Evolutionary conservation across 306 rosid species (phyloP).

Genomic region (Corylus heterophylla): DNA sequence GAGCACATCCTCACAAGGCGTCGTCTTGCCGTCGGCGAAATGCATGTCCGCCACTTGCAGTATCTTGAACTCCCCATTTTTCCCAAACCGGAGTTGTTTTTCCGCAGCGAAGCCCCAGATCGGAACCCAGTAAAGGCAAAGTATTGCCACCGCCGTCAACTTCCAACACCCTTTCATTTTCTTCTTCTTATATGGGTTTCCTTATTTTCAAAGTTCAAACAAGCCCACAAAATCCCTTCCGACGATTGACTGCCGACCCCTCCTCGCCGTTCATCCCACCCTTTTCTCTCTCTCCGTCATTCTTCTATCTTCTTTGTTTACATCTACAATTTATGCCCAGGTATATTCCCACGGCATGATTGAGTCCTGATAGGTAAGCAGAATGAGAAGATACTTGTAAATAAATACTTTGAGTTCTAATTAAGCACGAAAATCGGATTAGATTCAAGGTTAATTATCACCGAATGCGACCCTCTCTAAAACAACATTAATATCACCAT

Average conservation of each 20-base stretch:
- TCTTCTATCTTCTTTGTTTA: no score
- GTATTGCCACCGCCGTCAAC: constrained; percentile 12
- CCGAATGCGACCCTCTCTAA: background rate
- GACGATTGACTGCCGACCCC: no score
- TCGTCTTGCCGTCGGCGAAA: constrained; percentile 64
- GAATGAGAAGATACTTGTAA: no score
- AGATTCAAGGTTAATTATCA: background rate
- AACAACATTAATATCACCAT: background rate
- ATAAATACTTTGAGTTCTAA: no score
- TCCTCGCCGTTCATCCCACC: no score
- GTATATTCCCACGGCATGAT: no score
- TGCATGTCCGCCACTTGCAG: constrained; percentile 98
- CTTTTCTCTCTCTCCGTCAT: no score
- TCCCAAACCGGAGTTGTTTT: constrained; percentile 53
- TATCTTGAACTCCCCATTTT: constrained; percentile 78
- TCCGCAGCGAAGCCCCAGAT: constrained; percentile 32
- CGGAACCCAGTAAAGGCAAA: constrained; percentile 24
- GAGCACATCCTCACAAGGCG: constrained; percentile 68
- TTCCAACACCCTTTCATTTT: constrained; percentile 20
- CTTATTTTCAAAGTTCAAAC: no score
- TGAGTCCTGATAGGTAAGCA: no score
- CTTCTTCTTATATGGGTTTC: background rate
- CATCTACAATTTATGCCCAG: no score
- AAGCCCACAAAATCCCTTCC: no score
- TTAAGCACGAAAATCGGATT: no score